Base-by-base conservation (phyloP, 352 stramenopile genomes). In the Globisporangium nunn region DNA sequence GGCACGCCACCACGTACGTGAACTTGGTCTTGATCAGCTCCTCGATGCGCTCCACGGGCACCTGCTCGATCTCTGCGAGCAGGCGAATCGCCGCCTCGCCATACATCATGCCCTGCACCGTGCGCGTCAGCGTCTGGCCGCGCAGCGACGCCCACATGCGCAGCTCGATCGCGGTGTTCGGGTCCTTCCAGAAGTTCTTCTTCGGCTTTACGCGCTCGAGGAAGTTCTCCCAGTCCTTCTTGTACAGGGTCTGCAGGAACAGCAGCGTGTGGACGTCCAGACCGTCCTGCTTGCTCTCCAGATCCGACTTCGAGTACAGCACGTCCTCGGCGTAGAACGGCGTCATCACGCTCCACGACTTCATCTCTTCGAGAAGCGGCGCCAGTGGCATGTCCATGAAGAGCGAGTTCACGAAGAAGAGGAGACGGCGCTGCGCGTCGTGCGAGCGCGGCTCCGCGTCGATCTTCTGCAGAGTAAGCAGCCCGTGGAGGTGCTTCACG, bases 351-450 rank as follows among this genome's bases (percentile, higher is more conserved):
- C 97, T 98, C 91, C 96, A 99, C 15, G 94, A 98, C 70, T 98
- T 98, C 95, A 99, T 99, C 63, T 98, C 93, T 54, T 98, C 86
- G 6, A 99, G 88, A 46, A 97, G 83, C 14, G 96, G 96, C 12
- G 97, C 95, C 56, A 96, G 71, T 0, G 97, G 97, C 86, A 99
- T 98, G 66, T 99, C 96, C 97, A 99, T 99, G 73, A 99, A 99
- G n/a, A 99, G 68, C 56, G 96, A 98, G 67, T 99, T 99, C 29
- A 98, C 94, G 62, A 99, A 99, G 76, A 99, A 99, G 6, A 98
- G 91, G 30, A 99, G 70, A 29, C 97, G 90, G 23, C 96, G 87
- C 31, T 88, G 87, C 0, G 91, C 97, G 72, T 99, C 97, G 58
- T 96, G 96, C 29, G 92, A 98, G 45, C 93, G 96, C 15, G 96